phyloP scores from a whole-genome alignment of 2,329 filamentous ascomycete genomes.

The Xylariaceae sp. region DNA sequence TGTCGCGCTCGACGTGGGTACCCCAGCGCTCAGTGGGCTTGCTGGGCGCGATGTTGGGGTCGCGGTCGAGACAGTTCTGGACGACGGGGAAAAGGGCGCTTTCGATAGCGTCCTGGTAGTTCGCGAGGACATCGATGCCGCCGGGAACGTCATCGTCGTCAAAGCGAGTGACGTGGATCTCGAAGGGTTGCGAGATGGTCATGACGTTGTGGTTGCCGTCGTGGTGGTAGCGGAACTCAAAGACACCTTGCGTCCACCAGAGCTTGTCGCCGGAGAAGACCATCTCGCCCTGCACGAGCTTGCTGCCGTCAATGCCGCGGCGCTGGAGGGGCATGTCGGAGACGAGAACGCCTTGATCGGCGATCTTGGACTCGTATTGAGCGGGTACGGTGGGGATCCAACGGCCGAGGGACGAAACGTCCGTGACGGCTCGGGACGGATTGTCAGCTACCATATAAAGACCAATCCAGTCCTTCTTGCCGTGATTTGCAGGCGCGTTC shows the following conservation, averaged over 20 bases:
- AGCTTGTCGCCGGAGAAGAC: constrained; percentile 87
- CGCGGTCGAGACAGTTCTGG: constrained; percentile 85
- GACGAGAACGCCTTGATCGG: constrained; percentile 70
- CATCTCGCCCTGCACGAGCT: constrained; percentile 73
- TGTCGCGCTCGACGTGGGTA: constrained; percentile 74
- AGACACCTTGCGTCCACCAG: constrained; percentile 95
- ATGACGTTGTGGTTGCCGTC: constrained; percentile 88
- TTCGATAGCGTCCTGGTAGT: constrained; percentile 68
- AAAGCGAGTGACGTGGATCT: constrained; percentile 77
- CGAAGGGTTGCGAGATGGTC: constrained; percentile 89
- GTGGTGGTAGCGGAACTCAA: constrained; percentile 96
- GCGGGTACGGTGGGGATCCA: constrained; percentile 80
- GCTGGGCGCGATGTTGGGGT: constrained; percentile 83
- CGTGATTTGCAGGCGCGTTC: constrained; percentile 82
- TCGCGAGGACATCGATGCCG: constrained; percentile 50
- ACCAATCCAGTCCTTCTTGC: constrained; percentile 90
- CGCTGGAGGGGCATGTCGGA: constrained; percentile 56
- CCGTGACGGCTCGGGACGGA: constrained; percentile 74
- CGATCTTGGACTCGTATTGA: constrained; percentile 67
- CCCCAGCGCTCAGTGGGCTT: constrained; percentile 79
- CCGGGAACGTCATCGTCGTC: constrained; percentile 60
- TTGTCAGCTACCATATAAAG: constrained; percentile 97
- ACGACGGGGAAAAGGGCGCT: constrained; percentile 73
- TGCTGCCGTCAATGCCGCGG: constrained; percentile 45
- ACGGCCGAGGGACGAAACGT: constrained; percentile 77